A percentile compares a stretch with the other conserved stretches of the same genome.
Evolutionary conservation across 306 rosid genomes (phyloP).

Genomic region (Erythrophleum fordii): DNA sequence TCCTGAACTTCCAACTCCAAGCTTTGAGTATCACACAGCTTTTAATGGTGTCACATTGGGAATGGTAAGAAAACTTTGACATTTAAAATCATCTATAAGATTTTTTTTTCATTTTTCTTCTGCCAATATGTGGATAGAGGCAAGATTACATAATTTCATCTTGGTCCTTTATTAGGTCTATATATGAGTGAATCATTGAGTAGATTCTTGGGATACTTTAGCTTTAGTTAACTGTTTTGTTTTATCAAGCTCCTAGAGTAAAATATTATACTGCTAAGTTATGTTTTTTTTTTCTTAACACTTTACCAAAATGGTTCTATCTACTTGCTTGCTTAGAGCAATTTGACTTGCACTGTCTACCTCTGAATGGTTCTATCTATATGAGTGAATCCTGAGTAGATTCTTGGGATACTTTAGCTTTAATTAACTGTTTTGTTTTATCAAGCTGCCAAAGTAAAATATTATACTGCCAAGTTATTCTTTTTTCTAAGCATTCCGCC

Average conservation of each 20-base stretch:
- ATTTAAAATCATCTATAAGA: conserved; percentile 28
- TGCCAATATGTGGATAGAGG: conserved; percentile 3
- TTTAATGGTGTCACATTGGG: conserved; percentile 93
- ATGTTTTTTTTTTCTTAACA: neutral
- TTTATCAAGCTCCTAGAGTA: neutral
- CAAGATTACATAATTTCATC: conserved; percentile 22
- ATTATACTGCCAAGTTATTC: neutral
- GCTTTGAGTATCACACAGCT: conserved; percentile 93
- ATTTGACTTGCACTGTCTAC: neutral
- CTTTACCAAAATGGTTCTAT: neutral
- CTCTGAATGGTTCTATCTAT: no score
- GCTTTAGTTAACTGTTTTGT: conserved; percentile 2
- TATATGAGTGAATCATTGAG: neutral
- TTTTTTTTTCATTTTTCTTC: conserved; percentile 22
- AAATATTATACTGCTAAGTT: neutral
- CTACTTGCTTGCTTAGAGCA: neutral
- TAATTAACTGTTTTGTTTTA: neutral
- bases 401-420: neutral
- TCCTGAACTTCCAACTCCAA: conserved; percentile 94
- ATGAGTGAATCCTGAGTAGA: neutral
- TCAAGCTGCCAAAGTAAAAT: neutral
- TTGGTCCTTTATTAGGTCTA: neutral
- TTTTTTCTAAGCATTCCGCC: neutral
- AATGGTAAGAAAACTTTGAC: conserved; percentile 68
- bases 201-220: neutral